These are phyloP conservation scores for Eudorina sp. DNA, from an alignment of 139 green algal genomes.

Conservation along the genomic window DNA sequence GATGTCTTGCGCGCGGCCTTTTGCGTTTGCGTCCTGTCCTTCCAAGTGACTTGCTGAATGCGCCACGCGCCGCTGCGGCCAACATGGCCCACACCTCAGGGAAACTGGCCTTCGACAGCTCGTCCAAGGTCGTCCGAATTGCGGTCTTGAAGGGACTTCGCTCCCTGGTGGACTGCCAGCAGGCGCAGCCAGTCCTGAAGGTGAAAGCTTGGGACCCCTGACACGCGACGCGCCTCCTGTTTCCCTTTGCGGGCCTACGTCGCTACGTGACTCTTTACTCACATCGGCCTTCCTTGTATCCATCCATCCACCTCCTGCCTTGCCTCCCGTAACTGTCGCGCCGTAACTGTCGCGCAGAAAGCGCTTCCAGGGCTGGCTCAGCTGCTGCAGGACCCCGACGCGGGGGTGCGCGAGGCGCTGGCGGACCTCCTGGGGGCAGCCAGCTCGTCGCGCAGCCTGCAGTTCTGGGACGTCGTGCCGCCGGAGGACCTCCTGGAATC, in stretches of 20 bases:
- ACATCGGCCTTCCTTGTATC: too few species aligned
- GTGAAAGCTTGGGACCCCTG: constrained; percentile 5
- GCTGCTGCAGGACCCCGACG: constrained; percentile 68
- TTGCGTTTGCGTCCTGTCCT: too few species aligned
- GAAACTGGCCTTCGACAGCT: constrained; percentile 79
- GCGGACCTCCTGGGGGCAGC: constrained; percentile 74
- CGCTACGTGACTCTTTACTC: too few species aligned
- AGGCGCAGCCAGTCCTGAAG: constrained; percentile 82
- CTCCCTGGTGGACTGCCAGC: constrained; percentile 76
- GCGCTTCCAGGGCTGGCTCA: constrained; percentile 70
- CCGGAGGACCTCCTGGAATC: constrained; percentile 73
- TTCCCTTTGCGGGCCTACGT: too few species aligned
- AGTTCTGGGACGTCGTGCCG: constrained; percentile 78
- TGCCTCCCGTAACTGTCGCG: too few species aligned
- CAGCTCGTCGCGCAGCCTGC: constrained; percentile 57
- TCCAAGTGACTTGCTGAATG: too few species aligned
- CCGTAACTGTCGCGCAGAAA: too few species aligned
- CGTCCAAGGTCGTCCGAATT: constrained; percentile 62
- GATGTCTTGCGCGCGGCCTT: too few species aligned
- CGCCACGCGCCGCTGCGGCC: too few species aligned
- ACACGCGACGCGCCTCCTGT: too few species aligned
- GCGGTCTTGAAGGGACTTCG: constrained; percentile 76
- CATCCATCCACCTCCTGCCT: too few species aligned
- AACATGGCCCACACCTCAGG: constrained; percentile 63
- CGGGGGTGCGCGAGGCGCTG: constrained; percentile 72